Evolutionary conservation across 228 moss, liverwort and hornwort genomes (phyloP).

Genomic region (Sphagnum magellanicum): DNA sequence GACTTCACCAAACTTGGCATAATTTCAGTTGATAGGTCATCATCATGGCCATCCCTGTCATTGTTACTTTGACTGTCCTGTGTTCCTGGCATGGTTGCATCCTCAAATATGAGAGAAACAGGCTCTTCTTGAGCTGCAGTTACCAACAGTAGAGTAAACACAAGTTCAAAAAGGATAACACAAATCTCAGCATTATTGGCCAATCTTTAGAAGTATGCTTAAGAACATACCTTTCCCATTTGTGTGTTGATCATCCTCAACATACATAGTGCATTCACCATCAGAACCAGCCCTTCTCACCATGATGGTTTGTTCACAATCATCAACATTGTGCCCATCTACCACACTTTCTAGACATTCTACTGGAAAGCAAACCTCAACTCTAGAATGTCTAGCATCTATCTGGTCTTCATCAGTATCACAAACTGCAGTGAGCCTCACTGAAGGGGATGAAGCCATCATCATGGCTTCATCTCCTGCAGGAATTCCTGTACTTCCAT

Average conservation of each 20-base stretch:
- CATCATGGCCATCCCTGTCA: conserved; percentile 5
- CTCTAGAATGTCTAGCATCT: background rate
- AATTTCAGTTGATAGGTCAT: background rate
- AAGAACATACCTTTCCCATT: too few species aligned
- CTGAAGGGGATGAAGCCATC: background rate
- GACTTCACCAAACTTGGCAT: conserved; percentile 10
- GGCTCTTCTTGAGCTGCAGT: conserved; percentile 18
- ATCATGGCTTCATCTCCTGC: background rate
- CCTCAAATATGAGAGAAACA: conserved; percentile 5
- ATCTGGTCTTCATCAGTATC: background rate
- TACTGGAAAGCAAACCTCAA: background rate
- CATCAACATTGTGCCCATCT: background rate
- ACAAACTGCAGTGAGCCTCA: background rate
- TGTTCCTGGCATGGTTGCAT: conserved; percentile 1
- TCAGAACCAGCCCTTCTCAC: too few species aligned
- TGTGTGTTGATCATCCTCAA: too few species aligned
- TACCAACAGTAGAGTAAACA: background rate
- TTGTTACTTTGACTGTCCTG: conserved; percentile 9
- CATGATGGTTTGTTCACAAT: too few species aligned
- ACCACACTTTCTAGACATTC: background rate
- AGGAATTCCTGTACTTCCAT: background rate
- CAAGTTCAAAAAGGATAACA: too few species aligned
- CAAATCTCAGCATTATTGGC: too few species aligned
- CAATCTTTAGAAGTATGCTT: too few species aligned
- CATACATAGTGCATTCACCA: too few species aligned